phyloP scores from a whole-genome alignment of 2,329 filamentous ascomycete genomes.

The Verticillium isaacii region DNA sequence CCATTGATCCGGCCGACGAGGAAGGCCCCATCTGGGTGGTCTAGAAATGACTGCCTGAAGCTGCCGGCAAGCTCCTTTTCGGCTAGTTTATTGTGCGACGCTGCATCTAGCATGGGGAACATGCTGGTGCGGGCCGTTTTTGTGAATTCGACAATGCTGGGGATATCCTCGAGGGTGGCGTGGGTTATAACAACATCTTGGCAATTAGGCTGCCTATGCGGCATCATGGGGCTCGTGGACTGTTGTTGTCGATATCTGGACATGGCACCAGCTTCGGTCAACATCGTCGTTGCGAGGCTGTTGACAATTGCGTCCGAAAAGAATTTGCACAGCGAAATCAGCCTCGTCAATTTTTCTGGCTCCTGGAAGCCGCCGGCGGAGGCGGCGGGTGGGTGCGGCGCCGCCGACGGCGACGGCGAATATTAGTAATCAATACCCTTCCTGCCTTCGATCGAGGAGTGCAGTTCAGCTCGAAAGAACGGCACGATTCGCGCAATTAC shows the following conservation, averaged over 20 bases:
- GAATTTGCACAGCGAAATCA: too few species aligned
- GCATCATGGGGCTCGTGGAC: background rate
- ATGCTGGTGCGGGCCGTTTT: slow-evolving; percentile 18
- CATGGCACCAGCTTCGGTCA: background rate
- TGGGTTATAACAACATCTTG: slow-evolving; percentile 7
- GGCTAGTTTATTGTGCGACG: slow-evolving; percentile 12
- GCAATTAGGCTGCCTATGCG: background rate
- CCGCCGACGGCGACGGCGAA: too few species aligned
- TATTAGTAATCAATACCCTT: too few species aligned
- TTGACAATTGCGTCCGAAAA: too few species aligned
- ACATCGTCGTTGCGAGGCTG: background rate
- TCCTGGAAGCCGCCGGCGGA: too few species aligned
- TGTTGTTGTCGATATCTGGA: background rate
- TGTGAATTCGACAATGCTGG: slow-evolving; percentile 17
- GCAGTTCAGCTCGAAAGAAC: too few species aligned
- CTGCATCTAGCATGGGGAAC: slow-evolving; percentile 19
- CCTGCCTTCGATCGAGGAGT: too few species aligned
- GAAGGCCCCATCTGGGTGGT: slow-evolving; percentile 15
- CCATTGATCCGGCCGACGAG: slow-evolving; percentile 12
- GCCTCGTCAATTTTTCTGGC: too few species aligned
- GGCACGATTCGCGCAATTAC: too few species aligned
- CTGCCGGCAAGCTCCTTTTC: slow-evolving; percentile 11
- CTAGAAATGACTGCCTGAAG: slow-evolving; percentile 18
- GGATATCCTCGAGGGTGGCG: slow-evolving; percentile 14
- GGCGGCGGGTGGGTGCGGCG: too few species aligned